Evolutionary conservation across 768 basidiomycete genomes (phyloP), one percentile per base, ranked within the genome.

Genomic region (Kwoniella heveanensis): DNA sequence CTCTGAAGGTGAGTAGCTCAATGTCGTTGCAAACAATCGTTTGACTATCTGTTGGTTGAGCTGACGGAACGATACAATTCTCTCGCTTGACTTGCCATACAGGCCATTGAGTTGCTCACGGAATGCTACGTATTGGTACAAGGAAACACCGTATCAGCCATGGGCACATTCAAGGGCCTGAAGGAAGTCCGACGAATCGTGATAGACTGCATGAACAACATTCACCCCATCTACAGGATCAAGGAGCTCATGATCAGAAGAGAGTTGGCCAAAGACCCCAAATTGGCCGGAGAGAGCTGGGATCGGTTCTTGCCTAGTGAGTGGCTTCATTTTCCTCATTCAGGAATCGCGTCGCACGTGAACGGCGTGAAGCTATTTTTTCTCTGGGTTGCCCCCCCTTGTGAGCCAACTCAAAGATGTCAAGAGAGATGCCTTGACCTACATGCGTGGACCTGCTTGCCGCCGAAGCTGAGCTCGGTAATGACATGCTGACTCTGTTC

Each of bases 201-300:
- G n/a, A 80, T 97, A 46, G 96, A 99, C 77, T 99, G 96, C 83
- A 98, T 99, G 96, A 93, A 89, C 82, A 99, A 99, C 78, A 90
- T 98, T 57, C 96, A 99, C 76, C 96, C 96, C 1, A 98, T 99
- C 77, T 99, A 99, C 79, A 88, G 93, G 72, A 99, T 99, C 81
- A 99, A 99, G 93, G 96, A 98, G 81, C 85, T 99, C 27, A 99
- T 99, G 96, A 93, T 99, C 71, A 88, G 92, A 57, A 89, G 95
- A 49, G 96, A 99, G 81, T 85, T 99, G 5, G 92, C 95, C 24
- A 98, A 98, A 82, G 96, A 99, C 76, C 95, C 96, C 4, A 94
- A 95, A 76, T 85, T 99, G 19, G 93, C 90, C 0, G 88, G 83
- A 13, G 93, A 98, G 74, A 89, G 88, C 24, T 99, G 96, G 96